Evolutionary conservation across 108 stramenopile genomes (phyloP), one percentile per base, ranked within the genome.

Genomic region (Pseudonitzschia multistriata): DNA sequence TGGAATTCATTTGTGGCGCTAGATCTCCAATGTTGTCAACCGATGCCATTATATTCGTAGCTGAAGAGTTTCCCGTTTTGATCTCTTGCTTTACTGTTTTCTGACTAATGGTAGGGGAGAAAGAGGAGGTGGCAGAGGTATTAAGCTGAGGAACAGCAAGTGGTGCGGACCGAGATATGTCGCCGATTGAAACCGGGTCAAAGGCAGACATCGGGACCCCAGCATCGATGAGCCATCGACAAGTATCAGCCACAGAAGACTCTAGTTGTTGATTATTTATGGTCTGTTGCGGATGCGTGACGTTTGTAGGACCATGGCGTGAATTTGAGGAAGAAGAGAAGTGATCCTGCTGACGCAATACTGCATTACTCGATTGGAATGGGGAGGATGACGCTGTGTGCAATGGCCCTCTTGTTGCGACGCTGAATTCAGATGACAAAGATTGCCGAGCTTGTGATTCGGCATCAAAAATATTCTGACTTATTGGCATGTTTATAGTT

Each of bases 191-290:
- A 3, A 66, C 54, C 21, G 74, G 74, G 29, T 74, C 74, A 48
- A 74, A 66, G 27, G 74, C 74, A 27, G 74, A 55, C 30, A 68
- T 45, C 10, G 74, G 67, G 1, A 74, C 74, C 8, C 74, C 74
- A 25, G 66, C 67, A 68, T 68, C 62, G 35, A 74, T 62, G 17
- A 74, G 42, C 74, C 74, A 74, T 25, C 52, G n/a, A 25, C 37
- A 59, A 17, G 74, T 74, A 5, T 74, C 74, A 17, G 45, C 34
- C 3, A 62, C 49, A 8, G 61, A 37, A 10, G 22, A 42, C 15
- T 57, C 73, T 4, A 66, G 37, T 25, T 50, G 33, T 25, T 59
- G 34, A 33, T 37, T 37, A 8, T 8, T 37, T 37, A 5, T 37
- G 37, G 8, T 8, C 8, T 37, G 37, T 37, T 37, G 37, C 37